These are phyloP conservation scores for Conticribra weissflogii DNA, from an alignment of 108 stramenopile genomes.

Conservation along the genomic window DNA sequence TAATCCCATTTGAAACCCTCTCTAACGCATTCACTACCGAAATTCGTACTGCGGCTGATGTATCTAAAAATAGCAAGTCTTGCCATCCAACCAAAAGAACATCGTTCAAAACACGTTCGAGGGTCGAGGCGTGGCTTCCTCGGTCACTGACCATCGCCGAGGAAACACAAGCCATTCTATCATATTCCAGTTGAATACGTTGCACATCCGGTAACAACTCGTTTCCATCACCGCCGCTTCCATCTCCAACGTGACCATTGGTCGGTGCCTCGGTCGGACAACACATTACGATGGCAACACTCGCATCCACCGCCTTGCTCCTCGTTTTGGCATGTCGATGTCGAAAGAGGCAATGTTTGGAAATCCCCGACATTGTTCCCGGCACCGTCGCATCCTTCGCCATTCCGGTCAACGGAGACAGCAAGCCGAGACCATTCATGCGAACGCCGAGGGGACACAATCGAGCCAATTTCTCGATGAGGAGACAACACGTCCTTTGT, in stretches of 20 bases:
- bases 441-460: slow-evolving; percentile 25
- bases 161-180: too few species aligned
- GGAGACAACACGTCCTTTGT: slow-evolving; percentile 30
- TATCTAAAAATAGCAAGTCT: slow-evolving; percentile 27
- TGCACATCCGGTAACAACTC: neutral
- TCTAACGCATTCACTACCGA: slow-evolving; percentile 21
- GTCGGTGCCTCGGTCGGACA: slow-evolving; percentile 5
- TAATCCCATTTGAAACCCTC: slow-evolving; percentile 15
- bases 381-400: neutral
- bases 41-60: slow-evolving; percentile 29
- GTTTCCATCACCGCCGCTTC: too few species aligned
- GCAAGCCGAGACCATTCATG: slow-evolving; percentile 19
- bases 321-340: slow-evolving; percentile 42
- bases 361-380: neutral
- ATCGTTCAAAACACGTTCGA: slow-evolving; percentile 18
- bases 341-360: slow-evolving; percentile 30
- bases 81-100: slow-evolving; percentile 37
- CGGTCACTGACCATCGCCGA: too few species aligned
- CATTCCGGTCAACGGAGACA: slow-evolving; percentile 28
- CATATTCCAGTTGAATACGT: neutral
- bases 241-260: neutral
- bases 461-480: slow-evolving; percentile 26
- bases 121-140: slow-evolving; percentile 15
- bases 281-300: slow-evolving; percentile 34
- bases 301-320: slow-evolving; percentile 33